phyloP scores from a whole-genome alignment of 108 stramenopile species.

The Aureococcus anophagefferens region DNA sequence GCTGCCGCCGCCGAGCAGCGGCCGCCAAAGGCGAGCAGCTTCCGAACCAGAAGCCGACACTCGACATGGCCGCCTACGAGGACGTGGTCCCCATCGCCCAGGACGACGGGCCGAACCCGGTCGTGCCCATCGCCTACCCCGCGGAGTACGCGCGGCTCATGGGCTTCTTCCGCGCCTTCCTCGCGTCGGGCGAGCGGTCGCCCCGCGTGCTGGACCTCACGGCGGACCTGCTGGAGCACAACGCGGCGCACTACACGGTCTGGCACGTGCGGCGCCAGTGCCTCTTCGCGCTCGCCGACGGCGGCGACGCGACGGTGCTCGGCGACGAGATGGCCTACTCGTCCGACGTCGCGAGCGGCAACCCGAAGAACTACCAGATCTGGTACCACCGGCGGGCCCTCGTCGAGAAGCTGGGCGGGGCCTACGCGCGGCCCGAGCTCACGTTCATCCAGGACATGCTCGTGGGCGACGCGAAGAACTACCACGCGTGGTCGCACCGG shows the following conservation, averaged over 20 bases:
- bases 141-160: conserved; percentile 62
- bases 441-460: conserved; percentile 67
- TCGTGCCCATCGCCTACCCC: conserved; percentile 78
- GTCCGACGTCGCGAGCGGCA: conserved; percentile 64
- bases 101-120: conserved; percentile 74
- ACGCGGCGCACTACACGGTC: conserved; percentile 93
- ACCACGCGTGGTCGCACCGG: conserved; percentile 94
- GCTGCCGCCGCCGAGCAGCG: no score
- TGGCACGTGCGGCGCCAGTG: conserved; percentile 84
- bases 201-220: conserved; percentile 71
- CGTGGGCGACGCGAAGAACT: conserved; percentile 84
- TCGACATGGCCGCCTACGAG: conserved; percentile 1
- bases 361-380: conserved; percentile 99
- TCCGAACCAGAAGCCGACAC: no score
- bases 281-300: conserved; percentile 31
- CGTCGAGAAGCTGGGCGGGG: conserved; percentile 45
- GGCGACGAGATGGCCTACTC: conserved; percentile 59
- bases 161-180: conserved; percentile 72
- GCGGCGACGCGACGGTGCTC: conserved; percentile 2
- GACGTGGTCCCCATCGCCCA: conserved; percentile 76
- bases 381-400: conserved; percentile 94
- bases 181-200: conserved; percentile 47
- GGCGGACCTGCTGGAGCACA: conserved; percentile 61
- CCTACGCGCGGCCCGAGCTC: conserved; percentile 57
- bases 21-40: no score